Base-by-base conservation (phyloP, 495 filamentous ascomycete species). In the Clohesyomyces aquaticus region DNA sequence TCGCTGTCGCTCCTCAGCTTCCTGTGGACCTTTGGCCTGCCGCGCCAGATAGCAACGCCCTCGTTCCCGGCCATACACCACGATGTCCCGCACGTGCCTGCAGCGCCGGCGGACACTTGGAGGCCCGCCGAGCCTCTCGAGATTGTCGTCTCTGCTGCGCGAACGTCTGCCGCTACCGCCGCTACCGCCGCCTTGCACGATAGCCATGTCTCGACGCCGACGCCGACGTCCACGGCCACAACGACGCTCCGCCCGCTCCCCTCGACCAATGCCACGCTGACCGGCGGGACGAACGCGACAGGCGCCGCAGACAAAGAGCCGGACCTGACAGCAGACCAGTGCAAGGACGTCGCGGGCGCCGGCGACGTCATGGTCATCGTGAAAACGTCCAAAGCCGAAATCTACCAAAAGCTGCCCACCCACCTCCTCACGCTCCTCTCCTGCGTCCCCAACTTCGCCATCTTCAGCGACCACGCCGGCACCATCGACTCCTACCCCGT, bases 391-490 rank as follows among this genome's bases (percentile, higher is more conserved):
- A 72, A 73, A 19, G 68, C 71, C 18, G 74, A 76, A 50, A 56
- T 71, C 29, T 59, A 67, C 45, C 50, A 72, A 18, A 75, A 76
- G 51, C 66, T 76, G 9, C 73, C 74, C 11, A 55, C 64, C 21
- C 82, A 85, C 67, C 78, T 83, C 73, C 52, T 75, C 38, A 82
- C 80, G 3, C 82, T 80, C 21, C 76, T 84, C 41, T 76, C 73
- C 61, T 83, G 81, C 73, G 73, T 81, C 22, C 79, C 83, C 14
- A 73, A 84, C 72, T 82, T 77, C 66, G 72, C 82, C 42, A 80
- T 85, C 66, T 82, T 81, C 72, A 83, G 81, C 59, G 83, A 85
- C 68, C 79, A 79, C 54, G 77, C 74, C 21, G 79, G 84, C 58
- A 70, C 71, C 12, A 79, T 85, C 57, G 73, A 75, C 38, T 79